phyloP scores from a whole-genome alignment of 176 grass and related monocot species.

The Hyparrhenia diplandra region DNA sequence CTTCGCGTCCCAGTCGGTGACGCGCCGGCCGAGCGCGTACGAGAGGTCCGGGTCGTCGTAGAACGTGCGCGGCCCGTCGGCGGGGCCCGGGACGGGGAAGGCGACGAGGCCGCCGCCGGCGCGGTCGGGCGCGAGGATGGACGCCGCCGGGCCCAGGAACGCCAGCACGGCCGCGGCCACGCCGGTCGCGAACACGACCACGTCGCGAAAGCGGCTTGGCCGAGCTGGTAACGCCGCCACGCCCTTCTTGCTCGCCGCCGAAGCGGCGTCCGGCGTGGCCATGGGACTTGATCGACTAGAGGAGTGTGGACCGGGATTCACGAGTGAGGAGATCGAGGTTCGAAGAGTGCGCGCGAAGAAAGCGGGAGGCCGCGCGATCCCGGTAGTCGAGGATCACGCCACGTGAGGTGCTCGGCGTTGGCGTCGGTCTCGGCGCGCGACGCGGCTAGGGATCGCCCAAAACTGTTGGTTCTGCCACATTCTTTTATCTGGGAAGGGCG shows the following conservation, averaged over 20 bases:
- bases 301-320: neutral
- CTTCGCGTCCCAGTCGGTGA: slow-evolving; percentile 65
- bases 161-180: slow-evolving; percentile 42
- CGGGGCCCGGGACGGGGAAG: neutral
- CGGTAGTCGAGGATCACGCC: neutral
- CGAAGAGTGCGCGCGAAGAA: neutral
- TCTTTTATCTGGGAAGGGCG: too few species aligned
- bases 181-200: slow-evolving; percentile 52
- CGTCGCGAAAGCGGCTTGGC: slow-evolving; percentile 13
- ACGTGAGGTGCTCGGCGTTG: neutral
- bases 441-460: slow-evolving; percentile 5
- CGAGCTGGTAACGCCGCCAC: neutral
- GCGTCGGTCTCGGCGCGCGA: neutral
- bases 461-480: too few species aligned
- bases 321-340: neutral
- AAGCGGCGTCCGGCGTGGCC: slow-evolving; percentile 15
- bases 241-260: neutral
- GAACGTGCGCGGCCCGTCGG: slow-evolving; percentile 5
- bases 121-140: too few species aligned
- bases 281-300: neutral
- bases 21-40: slow-evolving; percentile 38
- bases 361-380: neutral
- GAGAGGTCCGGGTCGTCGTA: slow-evolving; percentile 58
- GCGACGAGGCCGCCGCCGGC: neutral
- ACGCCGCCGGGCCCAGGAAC: slow-evolving; percentile 21